Evolutionary conservation across 805 yeast species (phyloP).

Genomic region (Yarrowia keelungensis): DNA sequence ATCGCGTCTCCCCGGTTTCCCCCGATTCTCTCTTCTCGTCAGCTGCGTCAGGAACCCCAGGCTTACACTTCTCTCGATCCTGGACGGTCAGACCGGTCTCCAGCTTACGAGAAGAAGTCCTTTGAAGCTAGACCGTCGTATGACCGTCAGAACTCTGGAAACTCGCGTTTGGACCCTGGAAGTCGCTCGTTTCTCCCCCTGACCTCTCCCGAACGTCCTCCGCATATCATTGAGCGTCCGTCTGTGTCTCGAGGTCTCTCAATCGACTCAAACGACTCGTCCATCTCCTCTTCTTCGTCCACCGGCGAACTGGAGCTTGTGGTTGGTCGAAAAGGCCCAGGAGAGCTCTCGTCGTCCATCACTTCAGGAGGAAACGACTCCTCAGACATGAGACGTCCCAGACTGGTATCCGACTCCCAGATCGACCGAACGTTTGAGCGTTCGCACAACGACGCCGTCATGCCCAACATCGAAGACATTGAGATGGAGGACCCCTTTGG

Average conservation of each 20-base stretch:
- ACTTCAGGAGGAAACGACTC: not conserved
- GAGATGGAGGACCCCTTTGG: constrained; percentile 21
- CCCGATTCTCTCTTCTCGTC: constrained; percentile 4
- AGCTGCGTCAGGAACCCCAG: constrained; percentile 27
- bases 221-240: constrained; percentile 24
- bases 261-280: constrained; percentile 37
- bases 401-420: constrained; percentile 31
- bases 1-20: constrained; percentile 29
- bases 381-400: constrained; percentile 12
- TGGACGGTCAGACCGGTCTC: not conserved
- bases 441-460: constrained; percentile 12
- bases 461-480: constrained; percentile 31
- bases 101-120: not conserved
- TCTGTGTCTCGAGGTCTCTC: constrained; percentile 25
- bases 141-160: constrained; percentile 1
- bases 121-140: constrained; percentile 1
- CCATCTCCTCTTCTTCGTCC: constrained; percentile 33
- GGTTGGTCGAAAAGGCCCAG: constrained; percentile 18
- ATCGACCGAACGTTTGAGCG: constrained; percentile 23
- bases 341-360: constrained; percentile 24
- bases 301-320: constrained; percentile 34
- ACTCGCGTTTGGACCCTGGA: constrained; percentile 1
- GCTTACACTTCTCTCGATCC: constrained; percentile 26
- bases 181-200: constrained; percentile 9
- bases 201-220: constrained; percentile 19